These are phyloP conservation scores for Beta macrorhiza DNA, from an alignment of 179 eudicot species.

Conservation along the genomic window DNA sequence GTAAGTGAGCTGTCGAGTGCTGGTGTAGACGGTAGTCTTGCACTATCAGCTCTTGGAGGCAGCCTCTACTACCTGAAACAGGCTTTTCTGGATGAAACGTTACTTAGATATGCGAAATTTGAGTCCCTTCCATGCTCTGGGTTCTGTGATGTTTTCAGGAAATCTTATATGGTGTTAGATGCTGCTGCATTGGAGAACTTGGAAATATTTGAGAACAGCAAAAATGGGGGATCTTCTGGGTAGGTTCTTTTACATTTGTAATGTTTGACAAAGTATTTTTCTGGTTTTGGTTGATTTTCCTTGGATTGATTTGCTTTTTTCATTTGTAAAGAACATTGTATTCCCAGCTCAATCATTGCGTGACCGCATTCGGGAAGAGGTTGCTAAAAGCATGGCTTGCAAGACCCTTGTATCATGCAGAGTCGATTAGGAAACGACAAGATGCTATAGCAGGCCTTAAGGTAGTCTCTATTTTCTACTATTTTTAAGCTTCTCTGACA, in stretches of 20 bases:
- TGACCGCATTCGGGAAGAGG: constrained; percentile 90
- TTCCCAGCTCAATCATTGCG: constrained; percentile 82
- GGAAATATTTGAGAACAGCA: constrained; percentile 88
- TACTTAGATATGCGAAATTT: constrained; percentile 87
- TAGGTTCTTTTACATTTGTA: constrained; percentile 28
- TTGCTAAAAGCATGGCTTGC: constrained; percentile 92
- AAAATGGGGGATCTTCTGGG: constrained; percentile 85
- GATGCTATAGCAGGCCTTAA: constrained; percentile 82
- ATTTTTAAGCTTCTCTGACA: constrained; percentile 3
- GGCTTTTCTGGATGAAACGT: constrained; percentile 81
- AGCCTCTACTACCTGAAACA: constrained; percentile 78
- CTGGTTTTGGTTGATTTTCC: constrained; percentile 4
- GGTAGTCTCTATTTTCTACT: constrained; percentile 38
- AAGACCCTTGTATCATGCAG: constrained; percentile 71
- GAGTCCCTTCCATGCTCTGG: constrained; percentile 81
- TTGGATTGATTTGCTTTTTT: constrained; percentile 3
- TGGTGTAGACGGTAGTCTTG: constrained; percentile 56
- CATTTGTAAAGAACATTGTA: constrained; percentile 61
- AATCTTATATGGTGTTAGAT: constrained; percentile 86
- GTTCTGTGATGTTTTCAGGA: constrained; percentile 49
- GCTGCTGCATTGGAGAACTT: constrained; percentile 91
- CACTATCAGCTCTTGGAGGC: constrained; percentile 95
- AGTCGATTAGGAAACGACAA: constrained; percentile 76
- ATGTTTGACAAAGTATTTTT: neutral
- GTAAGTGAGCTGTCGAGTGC: constrained; percentile 53